Percentiles rank a stretch among this genome's conserved stretches.
Conservation (phyloP, 179 eudicot species). For the Gypsophila paniculata region DNA sequence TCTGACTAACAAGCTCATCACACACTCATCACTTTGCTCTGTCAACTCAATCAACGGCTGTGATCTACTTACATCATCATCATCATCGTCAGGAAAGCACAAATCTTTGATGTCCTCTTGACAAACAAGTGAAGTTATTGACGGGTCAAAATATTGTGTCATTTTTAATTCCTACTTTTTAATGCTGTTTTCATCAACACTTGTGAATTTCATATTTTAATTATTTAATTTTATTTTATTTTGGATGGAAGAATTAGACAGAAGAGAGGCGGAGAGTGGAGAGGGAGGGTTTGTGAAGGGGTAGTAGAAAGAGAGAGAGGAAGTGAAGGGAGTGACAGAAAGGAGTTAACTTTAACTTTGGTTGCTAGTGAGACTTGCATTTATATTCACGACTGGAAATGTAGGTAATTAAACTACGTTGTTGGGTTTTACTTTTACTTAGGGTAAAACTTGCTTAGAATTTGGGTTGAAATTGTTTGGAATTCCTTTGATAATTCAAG, state of each 20-base stretch:
- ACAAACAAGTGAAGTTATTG: slow-evolving; percentile 40
- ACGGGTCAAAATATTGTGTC: slow-evolving; percentile 34
- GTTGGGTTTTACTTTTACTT: no score
- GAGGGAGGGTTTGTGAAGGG: neutral
- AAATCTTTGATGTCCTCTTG: slow-evolving; percentile 38
- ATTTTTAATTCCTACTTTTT: slow-evolving; percentile 22
- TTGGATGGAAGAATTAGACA: neutral
- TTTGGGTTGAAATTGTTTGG: no score
- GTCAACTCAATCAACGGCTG: slow-evolving; percentile 32
- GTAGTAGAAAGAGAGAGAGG: neutral
- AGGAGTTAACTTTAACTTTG: neutral
- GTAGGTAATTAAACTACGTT: no score
- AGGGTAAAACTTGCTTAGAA: no score
- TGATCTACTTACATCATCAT: slow-evolving; percentile 35
- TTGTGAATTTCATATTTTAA: neutral
- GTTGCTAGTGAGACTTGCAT: no score
- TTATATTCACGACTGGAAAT: no score
- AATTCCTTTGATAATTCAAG: no score
- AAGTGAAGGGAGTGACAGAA: no score
- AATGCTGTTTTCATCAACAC: neutral
- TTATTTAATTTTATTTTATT: neutral
- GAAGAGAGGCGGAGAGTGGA: neutral
- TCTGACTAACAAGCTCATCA: slow-evolving; percentile 42
- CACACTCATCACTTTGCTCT: slow-evolving; percentile 42
- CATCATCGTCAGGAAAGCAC: slow-evolving; percentile 41